Evolutionary conservation across 169 alveolate species (phyloP), one percentile per base, ranked within the genome.

Genomic region (Eimeria necatrix): DNA sequence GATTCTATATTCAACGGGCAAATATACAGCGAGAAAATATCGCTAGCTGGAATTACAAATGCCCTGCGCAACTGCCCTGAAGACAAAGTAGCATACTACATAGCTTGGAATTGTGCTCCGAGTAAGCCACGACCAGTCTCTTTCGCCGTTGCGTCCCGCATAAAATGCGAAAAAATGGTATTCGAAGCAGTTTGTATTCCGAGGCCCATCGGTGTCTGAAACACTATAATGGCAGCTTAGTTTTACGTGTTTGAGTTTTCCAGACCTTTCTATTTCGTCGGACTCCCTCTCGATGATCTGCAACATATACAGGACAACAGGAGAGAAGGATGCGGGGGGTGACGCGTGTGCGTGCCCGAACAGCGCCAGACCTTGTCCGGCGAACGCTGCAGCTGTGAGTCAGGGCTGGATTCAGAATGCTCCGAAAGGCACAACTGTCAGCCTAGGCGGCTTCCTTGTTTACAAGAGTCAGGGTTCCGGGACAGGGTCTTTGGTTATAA

Each of bases 301-400:
- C 78, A 83, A 52, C 76, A 4, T 83, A 26, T 83, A 83, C n/a
- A 51, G 48, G 32, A 18, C 59, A 24, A 8, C 73, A 10, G 68
- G 49, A 59, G 76, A 48, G 24, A 26, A 3, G 91, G 91, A 83
- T 32, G n/a, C 56, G 22, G 14, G 4, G 53, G 5, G 26, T 16
- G 32, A 83, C 78, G 20, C 78, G 3, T 83, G 91, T 24, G 91
- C 78, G 26, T 83, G 91, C 59, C 91, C 91, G 60, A 83, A 83
- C 46, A 83, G 91, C n/a, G 76, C 91, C 32, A 59, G 0, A 16
- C 76, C 91, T 16, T 83, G 91, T 74, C 5, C 59, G 32, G 22
- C 64, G 8, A 52, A 83, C 56, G 91, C 91, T 18, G 91, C 78
- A 24, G 59, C 59, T 32, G 76, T 59, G 76, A 83, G 91, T 26